Base-by-base conservation (phyloP, 116 monocot species). In the Zostera marina region DNA sequence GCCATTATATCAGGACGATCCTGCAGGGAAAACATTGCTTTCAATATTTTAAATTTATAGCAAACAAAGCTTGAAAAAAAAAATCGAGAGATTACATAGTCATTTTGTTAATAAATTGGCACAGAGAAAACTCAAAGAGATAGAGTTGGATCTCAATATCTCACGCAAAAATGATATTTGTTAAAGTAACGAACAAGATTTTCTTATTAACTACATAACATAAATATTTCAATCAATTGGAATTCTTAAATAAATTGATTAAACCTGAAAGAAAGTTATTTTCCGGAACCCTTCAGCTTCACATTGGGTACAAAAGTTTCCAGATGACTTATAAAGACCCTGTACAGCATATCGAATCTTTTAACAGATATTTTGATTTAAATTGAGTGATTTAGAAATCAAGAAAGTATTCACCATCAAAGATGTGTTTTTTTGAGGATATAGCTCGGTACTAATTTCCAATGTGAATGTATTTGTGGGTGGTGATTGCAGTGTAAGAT, bases 1-100 rank as follows among this genome's bases (percentile, higher is more conserved):
- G 99, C 83, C 99, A 99, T 99, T 8, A 99, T 54, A 67, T 99
- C 99, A 75, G 99, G 99, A 2, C 99, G 99, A 47, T 99, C 99
- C 99, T 98, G 55, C 5, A 25, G 47, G 46, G 61, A 5, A 32
- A 32, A 32, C 32, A 32, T 32, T 2, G 32, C 32, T 32, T 32
- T 32, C 32, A 32, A 3, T 5, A 32, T 32, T 32, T 32, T 32
- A 32, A 32, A 3, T 32, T 32, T 32, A 32, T 32, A 32, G 32
- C 5, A 32, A 32, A 3, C 32, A 32, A 32, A 32, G 32, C 0
- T 32, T 5, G 32, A 3, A 32, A 5, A 32, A 32, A 32, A 32
- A 32, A 32, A 2, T 32, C 32, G 0, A 32, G 32, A 3, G 32
- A 32, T 32, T 32, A 32, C 26, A 26, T 5, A 32, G 32, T 32